Evolutionary conservation across 1,139 yeast genomes (phyloP), one percentile per base, ranked within the genome.

Genomic region (Diutina pseudorugosa): DNA sequence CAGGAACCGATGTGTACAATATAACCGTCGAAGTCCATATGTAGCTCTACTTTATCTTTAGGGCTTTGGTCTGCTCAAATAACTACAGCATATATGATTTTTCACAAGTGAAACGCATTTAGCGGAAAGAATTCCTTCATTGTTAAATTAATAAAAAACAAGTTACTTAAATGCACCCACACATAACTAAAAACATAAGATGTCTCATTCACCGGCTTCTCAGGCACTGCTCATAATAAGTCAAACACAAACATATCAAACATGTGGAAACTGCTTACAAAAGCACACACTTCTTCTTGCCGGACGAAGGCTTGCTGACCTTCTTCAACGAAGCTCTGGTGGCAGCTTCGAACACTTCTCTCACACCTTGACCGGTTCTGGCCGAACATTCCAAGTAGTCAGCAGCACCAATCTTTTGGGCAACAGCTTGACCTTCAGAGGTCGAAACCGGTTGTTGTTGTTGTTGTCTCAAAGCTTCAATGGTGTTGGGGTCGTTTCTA

Each of bases 371-470:
- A 58, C 94, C 94, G 55, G 89, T 83, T 73, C 89, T 82, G 45
- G 97, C 96, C 51, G 96, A 90, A 74, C 97, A 90, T 73, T 91
- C 97, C 66, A 89, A 76, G 70, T 89, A 89, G 62, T 83, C 82
- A 56, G 83, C 74, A 53, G 96, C 95, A 58, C 95, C 95, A 61
- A 89, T 86, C 70, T 85, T 85, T 61, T 82, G 85, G 53, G 96
- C 95, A 55, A 88, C 88, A 48, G 80, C 75, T 68, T 86, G 88
- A 58, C 95, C 96, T 70, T 90, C 96, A 48, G 83, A 69, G 42
- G 84, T 68, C 25, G 88, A 71, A 50, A 87, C 95, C 55, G 95
- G 95, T 62, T 78, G 82, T 64, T 84, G 87, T 60, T 82, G 82
- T 62, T 83, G 58, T 41, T 57, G 82, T 66, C 87, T 77, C 68